These are phyloP conservation scores for Annona squamosa DNA, from an alignment of 164 flowering plant species.

Conservation along the genomic window DNA sequence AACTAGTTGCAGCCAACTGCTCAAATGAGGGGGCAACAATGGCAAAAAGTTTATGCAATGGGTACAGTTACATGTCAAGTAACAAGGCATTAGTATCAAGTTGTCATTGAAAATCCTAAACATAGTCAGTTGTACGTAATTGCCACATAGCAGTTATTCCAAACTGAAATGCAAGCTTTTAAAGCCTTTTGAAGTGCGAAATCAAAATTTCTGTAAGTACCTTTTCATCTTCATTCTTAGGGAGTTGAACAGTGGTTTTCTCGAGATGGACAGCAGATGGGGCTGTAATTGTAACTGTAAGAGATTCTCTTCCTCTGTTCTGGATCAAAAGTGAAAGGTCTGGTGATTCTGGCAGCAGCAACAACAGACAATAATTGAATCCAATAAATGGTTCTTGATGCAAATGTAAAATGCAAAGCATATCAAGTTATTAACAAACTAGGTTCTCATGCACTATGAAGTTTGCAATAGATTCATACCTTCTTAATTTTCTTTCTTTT, in stretches of 20 bases:
- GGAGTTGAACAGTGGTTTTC: slow-evolving; percentile 34
- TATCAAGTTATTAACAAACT: slow-evolving; percentile 1
- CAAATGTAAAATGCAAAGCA: slow-evolving; percentile 2
- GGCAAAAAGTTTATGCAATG: neutral
- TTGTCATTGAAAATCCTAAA: neutral
- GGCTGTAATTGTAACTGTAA: slow-evolving; percentile 39
- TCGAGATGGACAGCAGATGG: slow-evolving; percentile 55
- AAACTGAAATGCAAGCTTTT: neutral
- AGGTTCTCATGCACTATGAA: neutral
- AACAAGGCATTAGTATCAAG: neutral
- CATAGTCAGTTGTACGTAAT: neutral
- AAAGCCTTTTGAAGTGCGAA: neutral
- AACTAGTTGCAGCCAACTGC: neutral
- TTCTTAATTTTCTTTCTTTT: too few species aligned
- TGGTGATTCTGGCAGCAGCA: slow-evolving; percentile 48
- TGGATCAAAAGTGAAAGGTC: slow-evolving; percentile 64
- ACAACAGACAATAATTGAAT: neutral
- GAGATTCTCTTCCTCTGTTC: slow-evolving; percentile 49
- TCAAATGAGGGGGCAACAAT: neutral
- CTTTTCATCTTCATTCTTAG: slow-evolving; percentile 40
- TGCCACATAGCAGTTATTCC: neutral
- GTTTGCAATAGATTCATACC: too few species aligned
- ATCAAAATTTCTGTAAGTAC: slow-evolving; percentile 24
- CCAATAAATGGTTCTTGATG: neutral
- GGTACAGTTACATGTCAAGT: neutral